Conservation (phyloP, 2,329 filamentous ascomycete genomes). For the Trichoderma asperellum region DNA sequence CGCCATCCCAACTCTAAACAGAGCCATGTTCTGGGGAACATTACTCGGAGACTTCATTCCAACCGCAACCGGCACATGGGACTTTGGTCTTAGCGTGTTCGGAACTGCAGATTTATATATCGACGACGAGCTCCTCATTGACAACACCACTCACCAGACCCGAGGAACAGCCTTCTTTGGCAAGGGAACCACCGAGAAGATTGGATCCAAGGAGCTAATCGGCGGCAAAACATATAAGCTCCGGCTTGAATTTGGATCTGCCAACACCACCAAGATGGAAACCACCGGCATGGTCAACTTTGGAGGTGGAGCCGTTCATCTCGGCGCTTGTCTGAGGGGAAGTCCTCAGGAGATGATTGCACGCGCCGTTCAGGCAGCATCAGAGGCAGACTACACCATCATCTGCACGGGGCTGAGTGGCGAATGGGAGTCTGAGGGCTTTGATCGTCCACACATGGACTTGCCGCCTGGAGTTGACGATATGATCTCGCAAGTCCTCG, state of each 20-base stretch:
- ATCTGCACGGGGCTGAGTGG: slow-evolving; percentile 10
- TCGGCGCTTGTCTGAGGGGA: neutral
- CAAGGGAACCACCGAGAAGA: slow-evolving; percentile 10
- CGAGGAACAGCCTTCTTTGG: slow-evolving; percentile 12
- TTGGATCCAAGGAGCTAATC: neutral
- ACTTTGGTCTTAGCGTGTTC: slow-evolving; percentile 16
- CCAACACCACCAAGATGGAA: slow-evolving; percentile 21
- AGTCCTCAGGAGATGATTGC: neutral
- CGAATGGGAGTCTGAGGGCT: slow-evolving; percentile 15
- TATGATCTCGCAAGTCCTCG: slow-evolving; percentile 11
- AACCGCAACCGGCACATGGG: slow-evolving; percentile 4
- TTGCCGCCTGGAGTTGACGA: neutral
- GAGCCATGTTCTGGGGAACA: slow-evolving; percentile 10
- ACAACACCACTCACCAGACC: slow-evolving; percentile 1
- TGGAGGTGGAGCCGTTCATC: slow-evolving; percentile 10
- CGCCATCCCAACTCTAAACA: slow-evolving; percentile 1
- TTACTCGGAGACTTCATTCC: slow-evolving; percentile 2
- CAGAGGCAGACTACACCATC: slow-evolving; percentile 8
- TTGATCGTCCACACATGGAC: slow-evolving; percentile 10
- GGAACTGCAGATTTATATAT: slow-evolving; percentile 6
- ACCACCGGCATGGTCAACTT: slow-evolving; percentile 12
- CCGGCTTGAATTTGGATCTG: neutral
- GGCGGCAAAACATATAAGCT: neutral
- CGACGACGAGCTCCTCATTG: neutral
- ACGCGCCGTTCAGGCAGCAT: neutral